Conservation (phyloP, 1,139 yeast genomes). For the Saccharomycopsis hybrid region DNA sequence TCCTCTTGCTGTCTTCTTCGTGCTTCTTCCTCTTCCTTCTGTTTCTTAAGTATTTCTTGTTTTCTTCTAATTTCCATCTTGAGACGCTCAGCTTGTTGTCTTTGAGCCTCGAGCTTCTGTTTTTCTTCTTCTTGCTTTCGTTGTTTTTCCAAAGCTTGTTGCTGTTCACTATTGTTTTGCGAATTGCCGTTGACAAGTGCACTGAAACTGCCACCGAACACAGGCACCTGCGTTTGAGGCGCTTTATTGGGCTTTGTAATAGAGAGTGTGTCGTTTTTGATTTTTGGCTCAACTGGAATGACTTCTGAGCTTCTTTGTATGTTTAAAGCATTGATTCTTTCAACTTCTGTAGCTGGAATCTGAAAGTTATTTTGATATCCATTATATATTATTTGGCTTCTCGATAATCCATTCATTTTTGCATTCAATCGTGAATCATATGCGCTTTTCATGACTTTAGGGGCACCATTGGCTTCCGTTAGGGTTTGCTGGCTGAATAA, state of each 20-base stretch:
- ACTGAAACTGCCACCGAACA: not conserved
- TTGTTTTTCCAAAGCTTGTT: slow-evolving; percentile 22
- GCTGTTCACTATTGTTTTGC: slow-evolving; percentile 4
- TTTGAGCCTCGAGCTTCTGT: slow-evolving; percentile 13
- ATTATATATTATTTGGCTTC: slow-evolving; percentile 34
- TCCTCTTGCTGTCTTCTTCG: slow-evolving; percentile 5
- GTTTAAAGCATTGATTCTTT: slow-evolving; percentile 15
- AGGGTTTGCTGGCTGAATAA: slow-evolving; percentile 31
- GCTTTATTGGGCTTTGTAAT: no score
- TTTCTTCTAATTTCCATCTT: slow-evolving; percentile 2
- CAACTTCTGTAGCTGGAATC: not conserved
- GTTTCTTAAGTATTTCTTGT: slow-evolving; percentile 7
- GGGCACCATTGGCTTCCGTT: slow-evolving; percentile 23
- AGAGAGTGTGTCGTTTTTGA: no score
- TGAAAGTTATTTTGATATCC: slow-evolving; percentile 28
- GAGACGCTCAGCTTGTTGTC: slow-evolving; percentile 13
- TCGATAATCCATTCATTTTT: slow-evolving; percentile 32
- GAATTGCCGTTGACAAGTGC: not conserved
- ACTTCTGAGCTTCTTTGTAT: not conserved
- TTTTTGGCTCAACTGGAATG: no score
- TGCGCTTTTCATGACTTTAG: slow-evolving; percentile 42
- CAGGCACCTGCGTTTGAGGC: not conserved
- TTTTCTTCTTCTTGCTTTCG: slow-evolving; percentile 20
- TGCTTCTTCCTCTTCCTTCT: slow-evolving; percentile 21
- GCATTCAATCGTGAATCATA: slow-evolving; percentile 48